These are phyloP conservation scores for Haplosporangium sp. DNA, from an alignment of 371 early-diverging fungal species.

Conservation along the genomic window DNA sequence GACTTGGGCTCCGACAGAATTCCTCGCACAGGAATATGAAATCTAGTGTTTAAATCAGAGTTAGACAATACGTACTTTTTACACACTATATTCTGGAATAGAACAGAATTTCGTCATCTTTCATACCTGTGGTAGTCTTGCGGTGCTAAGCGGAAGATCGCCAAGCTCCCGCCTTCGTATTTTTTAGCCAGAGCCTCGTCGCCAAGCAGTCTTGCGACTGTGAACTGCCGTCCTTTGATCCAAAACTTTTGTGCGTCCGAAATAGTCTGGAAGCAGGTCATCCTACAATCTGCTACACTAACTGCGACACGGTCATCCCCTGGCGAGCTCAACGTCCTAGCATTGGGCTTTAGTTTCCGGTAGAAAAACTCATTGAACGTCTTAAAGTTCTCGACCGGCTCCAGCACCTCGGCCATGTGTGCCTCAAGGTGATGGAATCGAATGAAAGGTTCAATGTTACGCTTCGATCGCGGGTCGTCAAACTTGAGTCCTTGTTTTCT, in stretches of 20 bases:
- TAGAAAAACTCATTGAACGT: conserved; percentile 93
- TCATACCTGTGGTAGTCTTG: conserved; percentile 88
- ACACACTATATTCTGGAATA: neutral
- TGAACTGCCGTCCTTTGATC: conserved; percentile 90
- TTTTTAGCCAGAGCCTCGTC: conserved; percentile 59
- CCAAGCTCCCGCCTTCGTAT: conserved; percentile 76
- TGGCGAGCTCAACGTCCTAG: conserved; percentile 72
- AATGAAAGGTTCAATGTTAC: conserved; percentile 82
- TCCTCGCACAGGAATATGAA: conserved; percentile 87
- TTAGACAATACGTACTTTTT: neutral
- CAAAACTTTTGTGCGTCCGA: conserved; percentile 80
- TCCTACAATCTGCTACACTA: conserved; percentile 86
- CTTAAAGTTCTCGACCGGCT: conserved; percentile 75
- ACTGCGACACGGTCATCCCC: conserved; percentile 76
- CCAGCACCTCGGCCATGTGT: conserved; percentile 66
- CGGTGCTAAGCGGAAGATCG: conserved; percentile 87
- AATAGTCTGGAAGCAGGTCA: conserved; percentile 78
- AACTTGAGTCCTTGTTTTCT: conserved; percentile 84
- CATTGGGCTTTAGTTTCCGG: conserved; percentile 79
- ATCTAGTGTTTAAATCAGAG: conserved; percentile 48
- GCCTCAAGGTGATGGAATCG: conserved; percentile 77
- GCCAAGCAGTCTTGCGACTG: conserved; percentile 69
- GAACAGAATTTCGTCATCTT: no score
- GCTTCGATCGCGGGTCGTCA: conserved; percentile 73
- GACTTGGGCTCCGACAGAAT: conserved; percentile 64